phyloP scores from a whole-genome alignment of 2,329 filamentous ascomycete species.

The Hypoxylon sp. region DNA sequence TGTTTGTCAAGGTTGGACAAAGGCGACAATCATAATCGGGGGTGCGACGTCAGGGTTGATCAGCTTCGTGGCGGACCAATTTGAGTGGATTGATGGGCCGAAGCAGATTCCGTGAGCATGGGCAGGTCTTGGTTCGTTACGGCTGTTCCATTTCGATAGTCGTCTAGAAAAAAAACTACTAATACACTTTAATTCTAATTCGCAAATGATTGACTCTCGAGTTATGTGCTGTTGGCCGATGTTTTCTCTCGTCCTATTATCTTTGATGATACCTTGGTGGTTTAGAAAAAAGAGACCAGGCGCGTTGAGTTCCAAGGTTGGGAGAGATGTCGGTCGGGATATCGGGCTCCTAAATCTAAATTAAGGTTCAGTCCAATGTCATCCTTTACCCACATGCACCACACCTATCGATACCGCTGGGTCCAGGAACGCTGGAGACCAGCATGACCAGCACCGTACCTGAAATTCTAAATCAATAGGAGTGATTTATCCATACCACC shows the following conservation, averaged over 20 bases:
- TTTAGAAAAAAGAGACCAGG: constrained; percentile 13
- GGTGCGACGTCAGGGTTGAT: constrained; percentile 47
- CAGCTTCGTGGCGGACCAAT: constrained; percentile 34
- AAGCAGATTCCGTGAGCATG: constrained; percentile 30
- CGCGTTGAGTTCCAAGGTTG: constrained; percentile 2
- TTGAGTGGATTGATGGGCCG: constrained; percentile 36
- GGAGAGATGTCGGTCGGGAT: constrained; percentile 36
- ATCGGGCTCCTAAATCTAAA: constrained; percentile 40
- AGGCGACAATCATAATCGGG: constrained; percentile 44
- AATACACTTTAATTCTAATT: constrained; percentile 39
- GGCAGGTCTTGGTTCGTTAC: constrained; percentile 19
- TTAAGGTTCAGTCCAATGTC: constrained; percentile 37
- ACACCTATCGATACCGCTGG: neutral
- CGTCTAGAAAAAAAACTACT: constrained; percentile 21
- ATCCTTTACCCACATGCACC: constrained; percentile 27
- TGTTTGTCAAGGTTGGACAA: constrained; percentile 46
- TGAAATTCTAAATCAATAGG: constrained; percentile 9
- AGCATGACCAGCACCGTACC: neutral
- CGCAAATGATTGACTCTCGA: constrained; percentile 25
- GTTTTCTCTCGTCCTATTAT: constrained; percentile 19
- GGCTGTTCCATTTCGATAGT: constrained; percentile 41
- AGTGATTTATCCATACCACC: constrained; percentile 6
- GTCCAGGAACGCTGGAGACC: neutral
- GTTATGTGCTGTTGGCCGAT: constrained; percentile 21
- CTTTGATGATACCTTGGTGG: constrained; percentile 7